A percentile compares a stretch with the other conserved stretches of the same genome.
Evolutionary conservation across 805 yeast genomes (phyloP).

Genomic region (Lipomyces yamanashiensis): DNA sequence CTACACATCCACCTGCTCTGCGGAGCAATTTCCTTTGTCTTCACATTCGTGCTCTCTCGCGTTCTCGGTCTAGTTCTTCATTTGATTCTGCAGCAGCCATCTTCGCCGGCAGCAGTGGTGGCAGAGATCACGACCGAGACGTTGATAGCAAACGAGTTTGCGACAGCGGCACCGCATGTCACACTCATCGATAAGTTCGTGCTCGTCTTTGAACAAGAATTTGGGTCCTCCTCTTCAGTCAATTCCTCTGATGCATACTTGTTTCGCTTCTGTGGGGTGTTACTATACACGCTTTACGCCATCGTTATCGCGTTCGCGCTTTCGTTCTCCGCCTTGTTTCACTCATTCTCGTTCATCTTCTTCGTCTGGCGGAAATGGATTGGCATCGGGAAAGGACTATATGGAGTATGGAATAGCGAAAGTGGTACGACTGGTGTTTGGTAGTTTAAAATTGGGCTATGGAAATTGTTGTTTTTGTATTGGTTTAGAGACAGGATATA

Average conservation of each 20-base stretch:
- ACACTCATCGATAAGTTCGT: slow-evolving; percentile 33
- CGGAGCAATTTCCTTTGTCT: slow-evolving; percentile 22
- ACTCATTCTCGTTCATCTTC: slow-evolving; percentile 27
- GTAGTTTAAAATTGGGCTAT: slow-evolving; percentile 1
- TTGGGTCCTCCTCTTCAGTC: slow-evolving; percentile 15
- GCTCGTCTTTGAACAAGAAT: slow-evolving; percentile 26
- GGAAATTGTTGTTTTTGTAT: neutral
- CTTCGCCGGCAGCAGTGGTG: neutral
- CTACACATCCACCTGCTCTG: slow-evolving; percentile 23
- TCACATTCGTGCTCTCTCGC: slow-evolving; percentile 21
- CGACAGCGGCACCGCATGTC: neutral
- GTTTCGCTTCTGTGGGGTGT: slow-evolving; percentile 28
- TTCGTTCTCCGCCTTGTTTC: slow-evolving; percentile 29
- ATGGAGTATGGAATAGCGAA: slow-evolving; percentile 28
- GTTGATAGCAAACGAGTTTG: neutral
- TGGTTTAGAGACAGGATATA: too few species aligned
- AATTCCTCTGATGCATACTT: slow-evolving; percentile 19
- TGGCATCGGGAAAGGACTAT: slow-evolving; percentile 30
- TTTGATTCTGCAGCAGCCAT: slow-evolving; percentile 19
- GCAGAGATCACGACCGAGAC: slow-evolving; percentile 4
- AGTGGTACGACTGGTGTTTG: slow-evolving; percentile 26
- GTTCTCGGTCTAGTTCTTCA: slow-evolving; percentile 26
- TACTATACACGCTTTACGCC: slow-evolving; percentile 31
- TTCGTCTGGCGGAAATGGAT: slow-evolving; percentile 33
- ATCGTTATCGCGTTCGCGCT: slow-evolving; percentile 30